Conservation (phyloP, 495 filamentous ascomycete species). For the Trichoderma orchidacearum region DNA sequence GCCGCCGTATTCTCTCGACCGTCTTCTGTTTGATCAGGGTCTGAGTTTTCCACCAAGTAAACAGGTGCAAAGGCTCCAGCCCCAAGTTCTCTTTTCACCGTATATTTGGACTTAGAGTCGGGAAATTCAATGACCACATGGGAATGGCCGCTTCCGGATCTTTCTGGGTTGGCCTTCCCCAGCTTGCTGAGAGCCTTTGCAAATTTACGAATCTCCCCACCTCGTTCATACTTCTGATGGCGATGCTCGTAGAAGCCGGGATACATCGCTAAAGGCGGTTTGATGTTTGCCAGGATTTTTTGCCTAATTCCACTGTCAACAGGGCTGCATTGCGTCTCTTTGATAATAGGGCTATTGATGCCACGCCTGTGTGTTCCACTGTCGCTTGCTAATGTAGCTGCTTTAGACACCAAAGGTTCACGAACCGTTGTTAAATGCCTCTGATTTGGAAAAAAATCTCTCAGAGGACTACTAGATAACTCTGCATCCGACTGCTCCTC, state of each 20-base stretch:
- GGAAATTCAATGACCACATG: slow-evolving; percentile 58
- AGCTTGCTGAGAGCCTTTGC: slow-evolving; percentile 52
- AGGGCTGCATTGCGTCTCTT: slow-evolving; percentile 77
- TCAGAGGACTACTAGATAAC: slow-evolving; percentile 55
- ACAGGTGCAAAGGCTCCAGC: slow-evolving; percentile 91
- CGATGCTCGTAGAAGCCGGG: slow-evolving; percentile 64
- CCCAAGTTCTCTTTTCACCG: slow-evolving; percentile 75
- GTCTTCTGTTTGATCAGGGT: slow-evolving; percentile 27
- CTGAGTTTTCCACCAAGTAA: slow-evolving; percentile 67
- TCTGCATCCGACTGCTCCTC: slow-evolving; percentile 30
- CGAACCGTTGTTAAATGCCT: slow-evolving; percentile 23
- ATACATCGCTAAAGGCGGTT: slow-evolving; percentile 58
- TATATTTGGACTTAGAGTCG: slow-evolving; percentile 47
- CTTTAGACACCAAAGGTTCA: slow-evolving; percentile 29
- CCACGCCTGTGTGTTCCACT: slow-evolving; percentile 7
- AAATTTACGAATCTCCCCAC: slow-evolving; percentile 65
- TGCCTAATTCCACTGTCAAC: slow-evolving; percentile 59
- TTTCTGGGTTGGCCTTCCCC: slow-evolving; percentile 46
- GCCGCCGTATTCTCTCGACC: slow-evolving; percentile 35
- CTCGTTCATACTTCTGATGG: slow-evolving; percentile 41
- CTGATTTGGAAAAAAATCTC: slow-evolving; percentile 38
- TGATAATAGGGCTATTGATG: slow-evolving; percentile 53
- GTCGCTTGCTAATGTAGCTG: background rate
- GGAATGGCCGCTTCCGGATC: slow-evolving; percentile 37
- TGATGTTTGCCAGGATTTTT: slow-evolving; percentile 56